Conservation (phyloP, 176 grass and related monocot species). For the Thinopyrum elongatum region DNA sequence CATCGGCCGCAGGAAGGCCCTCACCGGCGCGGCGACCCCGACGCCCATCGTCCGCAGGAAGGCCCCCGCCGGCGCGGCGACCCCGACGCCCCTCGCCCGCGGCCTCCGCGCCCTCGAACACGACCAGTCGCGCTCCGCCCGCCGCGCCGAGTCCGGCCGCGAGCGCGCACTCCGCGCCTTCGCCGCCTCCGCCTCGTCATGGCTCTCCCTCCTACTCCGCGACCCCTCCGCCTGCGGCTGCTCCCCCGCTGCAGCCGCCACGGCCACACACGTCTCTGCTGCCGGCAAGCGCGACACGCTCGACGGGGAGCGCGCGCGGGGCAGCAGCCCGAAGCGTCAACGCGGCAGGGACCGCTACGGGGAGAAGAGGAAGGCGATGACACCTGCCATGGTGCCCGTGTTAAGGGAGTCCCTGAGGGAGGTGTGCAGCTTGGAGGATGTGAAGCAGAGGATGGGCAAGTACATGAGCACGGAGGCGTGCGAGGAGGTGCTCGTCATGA, state of each 20-base stretch:
- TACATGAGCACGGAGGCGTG: conserved; percentile 49
- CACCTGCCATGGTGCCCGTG: conserved; percentile 19
- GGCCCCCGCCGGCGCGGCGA: neutral
- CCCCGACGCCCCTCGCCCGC: conserved; percentile 12
- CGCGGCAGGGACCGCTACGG: neutral
- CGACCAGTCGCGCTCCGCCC: conserved; percentile 57
- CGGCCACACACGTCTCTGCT: neutral
- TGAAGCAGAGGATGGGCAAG: conserved; percentile 44
- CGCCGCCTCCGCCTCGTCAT: conserved; percentile 39
- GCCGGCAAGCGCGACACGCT: conserved; percentile 12
- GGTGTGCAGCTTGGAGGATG: conserved; percentile 58
- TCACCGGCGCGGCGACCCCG: neutral
- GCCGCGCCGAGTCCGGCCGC: conserved; percentile 38
- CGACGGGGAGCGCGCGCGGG: conserved; percentile 6
- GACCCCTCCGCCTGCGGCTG: conserved; percentile 51
- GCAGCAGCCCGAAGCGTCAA: conserved; percentile 47
- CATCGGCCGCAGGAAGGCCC: neutral
- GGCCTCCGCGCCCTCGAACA: conserved; percentile 51
- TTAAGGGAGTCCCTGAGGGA: conserved; percentile 50
- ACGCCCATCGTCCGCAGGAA: conserved; percentile 6
- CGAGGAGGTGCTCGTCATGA: conserved; percentile 59
- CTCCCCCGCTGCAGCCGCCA: neutral
- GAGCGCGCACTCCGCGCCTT: conserved; percentile 44
- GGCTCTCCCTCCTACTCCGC: conserved; percentile 53
- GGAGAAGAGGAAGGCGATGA: conserved; percentile 25